Base-by-base conservation (phyloP, 2,329 filamentous ascomycete genomes). In the Pestalotiopsis sp. region DNA sequence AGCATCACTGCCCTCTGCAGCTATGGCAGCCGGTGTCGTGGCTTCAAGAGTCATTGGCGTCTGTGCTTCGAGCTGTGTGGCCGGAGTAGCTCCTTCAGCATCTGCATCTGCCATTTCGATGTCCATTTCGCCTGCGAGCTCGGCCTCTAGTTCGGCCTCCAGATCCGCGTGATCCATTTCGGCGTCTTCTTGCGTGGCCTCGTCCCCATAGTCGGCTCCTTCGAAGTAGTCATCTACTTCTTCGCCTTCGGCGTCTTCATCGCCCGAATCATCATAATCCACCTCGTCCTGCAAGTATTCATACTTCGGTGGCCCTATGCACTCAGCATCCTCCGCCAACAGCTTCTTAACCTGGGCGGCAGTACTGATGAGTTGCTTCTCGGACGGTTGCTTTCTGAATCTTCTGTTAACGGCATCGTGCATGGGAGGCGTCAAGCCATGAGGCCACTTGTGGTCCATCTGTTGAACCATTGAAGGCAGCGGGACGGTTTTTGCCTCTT, bases 351-450 rank as follows among this genome's bases (percentile, higher is more conserved):
- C 93, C 73, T 93, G 89, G 68, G 90, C 89, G 76, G 97, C 94
- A 64, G 95, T 94, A 73, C 94, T 91, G 77, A 95, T 92, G 71
- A 96, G 95, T 72, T 95, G 93, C 69, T 94, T 91, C 68, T 94
- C 91, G 70, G 91, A 94, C 66, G 95, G 89, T 3, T 94, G 90
- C 77, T 95, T 94, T 69, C 94, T 89, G 80, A 97, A 97, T 39
- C 94, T 88, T 36, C 93, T 89, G 78, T 94, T 94, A 58, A 93
- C 87, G 58, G 92, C 94, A 83, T 93, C 94, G 77, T 94, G 92
- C 90, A 97, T 93, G 1, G 94, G 94, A 4, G 94, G 94, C 1
- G 94, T 96, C 23, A 97, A 84, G 39, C 94, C 94, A 79, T 97
- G 94, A 1, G 94, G 92, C 84, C 93, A 97, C 76, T 90, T 91